Conservation (phyloP, 192 early-diverging fungal genomes). For the Umbelopsis vinacea region DNA sequence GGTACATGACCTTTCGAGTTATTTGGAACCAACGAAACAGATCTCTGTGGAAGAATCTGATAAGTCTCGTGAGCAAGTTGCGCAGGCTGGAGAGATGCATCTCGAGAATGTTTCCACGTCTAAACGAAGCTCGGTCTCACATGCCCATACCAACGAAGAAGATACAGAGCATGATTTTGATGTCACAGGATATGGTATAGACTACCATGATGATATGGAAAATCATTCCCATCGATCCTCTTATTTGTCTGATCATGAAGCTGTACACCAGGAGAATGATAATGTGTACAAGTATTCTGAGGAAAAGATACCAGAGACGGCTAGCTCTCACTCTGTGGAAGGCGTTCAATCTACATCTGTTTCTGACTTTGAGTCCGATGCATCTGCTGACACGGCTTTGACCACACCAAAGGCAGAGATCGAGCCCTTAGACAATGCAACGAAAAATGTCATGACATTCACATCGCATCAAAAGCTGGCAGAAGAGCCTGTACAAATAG, state of each 20-base stretch:
- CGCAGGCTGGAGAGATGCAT: no score
- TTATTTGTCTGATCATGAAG: neutral
- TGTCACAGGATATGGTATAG: no score
- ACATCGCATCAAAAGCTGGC: neutral
- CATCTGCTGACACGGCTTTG: conserved; percentile 32
- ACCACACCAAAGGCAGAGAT: conserved; percentile 32
- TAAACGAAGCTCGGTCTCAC: no score
- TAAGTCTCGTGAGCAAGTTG: neutral
- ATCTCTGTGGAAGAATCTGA: neutral
- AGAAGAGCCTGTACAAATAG: neutral
- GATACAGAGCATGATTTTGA: no score
- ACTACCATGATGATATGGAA: no score
- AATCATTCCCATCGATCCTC: neutral
- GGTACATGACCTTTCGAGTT: neutral
- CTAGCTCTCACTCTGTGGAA: neutral
- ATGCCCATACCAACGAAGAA: no score
- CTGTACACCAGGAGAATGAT: neutral
- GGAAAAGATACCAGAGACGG: neutral
- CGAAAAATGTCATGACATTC: neutral
- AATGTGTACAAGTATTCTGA: neutral
- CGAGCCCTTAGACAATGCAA: neutral
- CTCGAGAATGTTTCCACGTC: no score
- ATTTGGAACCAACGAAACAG: neutral
- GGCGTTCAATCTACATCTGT: neutral
- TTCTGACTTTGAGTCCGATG: conserved; percentile 1